These are phyloP conservation scores for Scutellaria galericulata DNA, from an alignment of 257 asterid genomes.

Conservation along the genomic window DNA sequence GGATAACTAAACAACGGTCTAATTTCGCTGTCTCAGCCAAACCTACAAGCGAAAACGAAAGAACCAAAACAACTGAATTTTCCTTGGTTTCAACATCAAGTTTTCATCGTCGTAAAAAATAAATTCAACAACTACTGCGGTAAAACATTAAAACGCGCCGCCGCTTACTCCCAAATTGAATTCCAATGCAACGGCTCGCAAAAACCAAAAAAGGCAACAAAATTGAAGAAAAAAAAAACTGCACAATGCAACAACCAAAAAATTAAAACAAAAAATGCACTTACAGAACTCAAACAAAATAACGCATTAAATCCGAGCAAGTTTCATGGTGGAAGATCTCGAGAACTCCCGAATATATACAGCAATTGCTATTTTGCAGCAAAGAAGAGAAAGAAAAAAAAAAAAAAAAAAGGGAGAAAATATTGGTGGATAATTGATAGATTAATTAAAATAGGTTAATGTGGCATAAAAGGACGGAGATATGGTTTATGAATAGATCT, in stretches of 20 bases:
- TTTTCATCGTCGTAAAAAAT: not conserved
- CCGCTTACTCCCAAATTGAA: conserved; percentile 16
- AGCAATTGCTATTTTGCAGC: conserved; percentile 1
- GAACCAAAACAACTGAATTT: conserved; percentile 18
- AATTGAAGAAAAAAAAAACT: not conserved
- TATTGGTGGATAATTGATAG: conserved; percentile 30
- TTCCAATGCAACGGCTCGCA: conserved; percentile 24
- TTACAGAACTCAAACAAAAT: conserved; percentile 23
- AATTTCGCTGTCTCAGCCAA: conserved; percentile 11
- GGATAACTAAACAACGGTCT: conserved; percentile 16
- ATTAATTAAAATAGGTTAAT: too few relatives aligned
- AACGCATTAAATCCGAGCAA: conserved; percentile 31
- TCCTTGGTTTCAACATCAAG: conserved; percentile 26
- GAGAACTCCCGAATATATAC: not conserved
- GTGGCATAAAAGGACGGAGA: conserved; percentile 23
- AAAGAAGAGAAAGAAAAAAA: not conserved
- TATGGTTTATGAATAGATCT: conserved; percentile 36
- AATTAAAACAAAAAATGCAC: not conserved
- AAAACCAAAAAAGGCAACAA: conserved; percentile 19
- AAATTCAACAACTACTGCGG: conserved; percentile 11
- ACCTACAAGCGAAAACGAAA: conserved; percentile 5
- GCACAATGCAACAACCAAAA: conserved; percentile 5
- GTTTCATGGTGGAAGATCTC: conserved; percentile 18
- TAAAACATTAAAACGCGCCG: conserved; percentile 19
- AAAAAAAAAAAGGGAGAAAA: not conserved